Evolutionary conservation across 805 yeast species (phyloP).

Genomic region (Wickerhamiella dianesei): DNA sequence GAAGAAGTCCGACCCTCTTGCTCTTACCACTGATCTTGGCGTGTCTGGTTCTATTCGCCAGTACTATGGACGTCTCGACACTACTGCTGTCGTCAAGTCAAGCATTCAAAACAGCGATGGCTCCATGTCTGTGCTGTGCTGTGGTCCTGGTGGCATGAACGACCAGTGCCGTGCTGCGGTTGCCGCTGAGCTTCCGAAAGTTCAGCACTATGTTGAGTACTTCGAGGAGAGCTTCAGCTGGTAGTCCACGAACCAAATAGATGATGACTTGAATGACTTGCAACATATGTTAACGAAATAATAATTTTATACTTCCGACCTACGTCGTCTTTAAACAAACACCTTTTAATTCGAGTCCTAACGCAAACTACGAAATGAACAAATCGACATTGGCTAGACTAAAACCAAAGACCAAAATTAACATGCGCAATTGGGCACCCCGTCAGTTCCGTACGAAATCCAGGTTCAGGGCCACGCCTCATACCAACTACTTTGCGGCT

Average conservation of each 20-base stretch:
- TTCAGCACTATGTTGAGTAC: conserved; percentile 42
- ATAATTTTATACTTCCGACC: too few species aligned
- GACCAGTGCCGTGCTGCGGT: conserved; percentile 42
- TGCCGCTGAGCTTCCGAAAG: conserved; percentile 28
- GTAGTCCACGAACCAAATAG: conserved; percentile 27
- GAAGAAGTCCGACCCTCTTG: not conserved
- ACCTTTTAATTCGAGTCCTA: too few species aligned
- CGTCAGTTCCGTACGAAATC: too few species aligned
- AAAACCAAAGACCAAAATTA: too few species aligned
- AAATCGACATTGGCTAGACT: too few species aligned
- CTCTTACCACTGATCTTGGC: not conserved
- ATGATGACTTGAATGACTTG: not conserved
- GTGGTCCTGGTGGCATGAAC: conserved; percentile 50
- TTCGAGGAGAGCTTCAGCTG: conserved; percentile 61
- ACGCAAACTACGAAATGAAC: too few species aligned
- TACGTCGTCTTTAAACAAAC: too few species aligned
- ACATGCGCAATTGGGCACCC: too few species aligned
- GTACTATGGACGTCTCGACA: conserved; percentile 29
- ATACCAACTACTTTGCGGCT: too few species aligned
- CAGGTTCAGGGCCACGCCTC: too few species aligned
- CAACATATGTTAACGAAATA: not conserved
- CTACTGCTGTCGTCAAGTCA: conserved; percentile 28
- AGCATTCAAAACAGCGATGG: conserved; percentile 29
- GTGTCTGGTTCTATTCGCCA: not conserved
- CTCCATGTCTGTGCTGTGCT: conserved; percentile 41